phyloP scores from a whole-genome alignment of 2,329 filamentous ascomycete species.

The Colletotrichum sp. region DNA sequence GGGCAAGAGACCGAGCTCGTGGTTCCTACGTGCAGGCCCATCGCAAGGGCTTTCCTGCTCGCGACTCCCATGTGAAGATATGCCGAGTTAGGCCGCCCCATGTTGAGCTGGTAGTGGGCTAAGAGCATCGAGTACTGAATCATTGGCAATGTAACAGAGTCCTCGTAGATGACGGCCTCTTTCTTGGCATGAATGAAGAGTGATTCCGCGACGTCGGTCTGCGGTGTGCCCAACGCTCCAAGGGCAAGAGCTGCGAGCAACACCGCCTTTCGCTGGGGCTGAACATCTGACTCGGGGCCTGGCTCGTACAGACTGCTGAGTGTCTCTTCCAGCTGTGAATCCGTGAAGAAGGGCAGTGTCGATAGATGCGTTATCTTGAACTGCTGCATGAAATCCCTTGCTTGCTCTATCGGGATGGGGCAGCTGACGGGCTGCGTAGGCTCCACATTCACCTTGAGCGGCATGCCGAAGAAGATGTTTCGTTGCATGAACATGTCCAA shows the following conservation, averaged over 20 bases:
- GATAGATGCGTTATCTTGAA: constrained; percentile 24
- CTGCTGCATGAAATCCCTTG: constrained; percentile 20
- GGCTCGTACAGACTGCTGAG: constrained; percentile 22
- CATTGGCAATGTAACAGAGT: constrained; percentile 34
- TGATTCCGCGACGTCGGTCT: constrained; percentile 28
- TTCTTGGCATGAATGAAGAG: constrained; percentile 29
- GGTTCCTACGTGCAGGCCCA: constrained; percentile 31
- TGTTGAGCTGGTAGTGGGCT: constrained; percentile 30
- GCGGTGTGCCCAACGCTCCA: constrained; percentile 28
- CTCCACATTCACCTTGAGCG: constrained; percentile 23
- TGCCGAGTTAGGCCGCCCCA: constrained; percentile 32
- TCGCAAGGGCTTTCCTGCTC: constrained; percentile 30
- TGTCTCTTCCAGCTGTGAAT: constrained; percentile 25
- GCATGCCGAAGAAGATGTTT: constrained; percentile 34
- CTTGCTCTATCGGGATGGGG: constrained; percentile 20
- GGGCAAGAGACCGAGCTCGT: constrained; percentile 17
- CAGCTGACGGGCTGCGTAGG: background rate
- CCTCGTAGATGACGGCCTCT: constrained; percentile 29
- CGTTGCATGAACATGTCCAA: constrained; percentile 34
- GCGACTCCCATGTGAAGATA: constrained; percentile 33
- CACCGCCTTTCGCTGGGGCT: constrained; percentile 27
- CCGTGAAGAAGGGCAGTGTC: constrained; percentile 25
- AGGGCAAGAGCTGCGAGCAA: constrained; percentile 28
- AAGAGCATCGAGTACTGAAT: constrained; percentile 31
- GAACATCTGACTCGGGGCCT: constrained; percentile 3